phyloP scores from a whole-genome alignment of 495 filamentous ascomycete species.

The Achaetomiella virescens region DNA sequence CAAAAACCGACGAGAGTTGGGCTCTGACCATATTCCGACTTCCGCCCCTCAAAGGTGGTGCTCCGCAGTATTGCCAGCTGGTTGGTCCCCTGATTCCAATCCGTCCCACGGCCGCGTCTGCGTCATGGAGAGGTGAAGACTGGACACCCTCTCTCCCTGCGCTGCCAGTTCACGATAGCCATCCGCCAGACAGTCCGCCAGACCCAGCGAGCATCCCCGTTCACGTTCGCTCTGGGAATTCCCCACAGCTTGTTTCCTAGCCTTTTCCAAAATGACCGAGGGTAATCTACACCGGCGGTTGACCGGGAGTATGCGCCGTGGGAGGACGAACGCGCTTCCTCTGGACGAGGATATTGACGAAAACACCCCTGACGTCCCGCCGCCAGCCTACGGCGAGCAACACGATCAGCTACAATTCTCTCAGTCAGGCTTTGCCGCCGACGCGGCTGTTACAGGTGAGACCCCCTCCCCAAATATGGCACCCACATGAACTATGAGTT shows the following conservation, averaged over 20 bases:
- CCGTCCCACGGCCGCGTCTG: too few species aligned
- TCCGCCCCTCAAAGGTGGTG: neutral
- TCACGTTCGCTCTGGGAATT: too few species aligned
- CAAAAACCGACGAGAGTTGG: too few species aligned
- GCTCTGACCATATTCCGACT: too few species aligned
- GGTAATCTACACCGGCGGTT: neutral
- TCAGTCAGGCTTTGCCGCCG: conserved; percentile 44
- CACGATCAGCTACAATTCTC: conserved; percentile 42
- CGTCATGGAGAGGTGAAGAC: too few species aligned
- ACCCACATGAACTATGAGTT: neutral
- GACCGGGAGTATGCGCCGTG: neutral
- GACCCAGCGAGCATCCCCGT: neutral
- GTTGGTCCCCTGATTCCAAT: too few species aligned
- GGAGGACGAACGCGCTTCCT: conserved; percentile 20
- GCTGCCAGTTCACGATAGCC: too few species aligned
- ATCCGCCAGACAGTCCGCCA: neutral
- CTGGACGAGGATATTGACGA: conserved; percentile 24
- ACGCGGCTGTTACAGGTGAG: conserved; percentile 39
- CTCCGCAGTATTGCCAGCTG: too few species aligned
- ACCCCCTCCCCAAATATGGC: neutral
- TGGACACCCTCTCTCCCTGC: too few species aligned
- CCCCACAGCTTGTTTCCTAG: neutral
- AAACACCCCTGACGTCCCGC: conserved; percentile 30
- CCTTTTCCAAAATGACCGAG: neutral
- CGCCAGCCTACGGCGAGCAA: conserved; percentile 41